Conservation (phyloP, 306 rosid species). For the Astragalus membranaceus region DNA sequence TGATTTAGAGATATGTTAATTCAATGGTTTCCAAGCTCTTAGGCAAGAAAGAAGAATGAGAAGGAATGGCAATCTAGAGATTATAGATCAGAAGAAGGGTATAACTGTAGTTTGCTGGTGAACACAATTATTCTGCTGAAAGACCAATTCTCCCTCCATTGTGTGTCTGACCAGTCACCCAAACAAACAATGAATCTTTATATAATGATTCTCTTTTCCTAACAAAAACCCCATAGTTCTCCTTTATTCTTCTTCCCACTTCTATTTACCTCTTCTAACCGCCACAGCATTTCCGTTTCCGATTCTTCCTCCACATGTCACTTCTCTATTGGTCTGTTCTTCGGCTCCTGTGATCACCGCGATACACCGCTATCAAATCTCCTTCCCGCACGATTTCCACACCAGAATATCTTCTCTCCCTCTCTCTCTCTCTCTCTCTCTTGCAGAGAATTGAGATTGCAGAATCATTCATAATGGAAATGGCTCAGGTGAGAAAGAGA, state of each 20-base stretch:
- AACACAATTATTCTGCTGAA: too few species aligned
- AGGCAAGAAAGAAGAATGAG: too few species aligned
- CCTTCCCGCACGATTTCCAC: constrained; percentile 22
- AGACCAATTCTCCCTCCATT: too few species aligned
- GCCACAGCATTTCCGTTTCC: not conserved
- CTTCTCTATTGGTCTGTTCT: not conserved
- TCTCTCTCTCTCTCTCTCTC: not conserved
- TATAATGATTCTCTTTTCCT: not conserved
- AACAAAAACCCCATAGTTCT: constrained; percentile 9
- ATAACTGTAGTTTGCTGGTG: too few species aligned
- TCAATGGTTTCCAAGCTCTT: too few species aligned
- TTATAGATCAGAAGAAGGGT: too few species aligned
- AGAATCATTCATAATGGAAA: constrained; percentile 28
- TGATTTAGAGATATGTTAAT: too few species aligned
- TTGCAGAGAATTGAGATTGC: constrained; percentile 14
- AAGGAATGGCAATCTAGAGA: too few species aligned
- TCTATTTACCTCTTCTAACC: not conserved
- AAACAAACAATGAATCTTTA: too few species aligned
- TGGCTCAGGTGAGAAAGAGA: constrained; percentile 37
- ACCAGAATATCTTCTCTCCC: not conserved
- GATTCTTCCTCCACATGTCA: constrained; percentile 27
- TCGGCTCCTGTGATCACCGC: constrained; percentile 42
- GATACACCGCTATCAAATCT: not conserved
- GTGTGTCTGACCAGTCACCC: too few species aligned
- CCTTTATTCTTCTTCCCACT: not conserved